Base-by-base conservation (phyloP, 1,139 yeast species). In the Candida buenavistaensis region DNA sequence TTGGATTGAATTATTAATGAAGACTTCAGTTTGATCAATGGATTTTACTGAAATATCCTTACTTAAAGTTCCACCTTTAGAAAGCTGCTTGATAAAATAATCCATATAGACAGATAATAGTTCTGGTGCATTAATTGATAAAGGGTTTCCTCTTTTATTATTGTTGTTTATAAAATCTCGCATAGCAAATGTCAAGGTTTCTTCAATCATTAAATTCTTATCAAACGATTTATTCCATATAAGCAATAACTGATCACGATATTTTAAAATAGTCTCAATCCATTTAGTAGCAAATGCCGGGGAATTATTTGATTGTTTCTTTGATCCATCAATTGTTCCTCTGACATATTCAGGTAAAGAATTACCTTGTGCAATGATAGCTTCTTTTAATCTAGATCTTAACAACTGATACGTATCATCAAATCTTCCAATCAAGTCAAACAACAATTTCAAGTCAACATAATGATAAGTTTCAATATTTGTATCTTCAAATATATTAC, bases 91-190 rank as follows among this genome's bases (percentile, higher is more conserved):
- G 51, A 81, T 78, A 43, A 70, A 68, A 40, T 77, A 81, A 56
- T 90, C 97, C 57, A 90, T 75, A 55, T 73, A 89, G 5, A 84
- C 59, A 0, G 96, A 84, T 28, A 90, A 58, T 42, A 73, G 75
- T 51, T 90, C 97, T 0, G 95, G 75, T 0, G 85, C 76, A 46
- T 78, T 78, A 2, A 60, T 54, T 2, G 63, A 54, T 2, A 26
- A 10, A 12, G 26, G 8, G 11, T 7, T 17, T 17, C 37, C 46
- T 35, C 40, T 42, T 9, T 40, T 51, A 19, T 36, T 47, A 4
- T 51, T 23, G 1, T 51, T 42, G 51, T 85, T 86, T 25, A 89
- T 65, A 48, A 82, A 78, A 15, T 72, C 77, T 11, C 81, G 68
- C 51, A 87, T 77, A 0, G 89, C 77, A 14, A 71, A 68, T 21